A percentile compares a stretch with the other conserved stretches of the same genome.
These are phyloP conservation scores for Coriaria nepalensis DNA, from an alignment of 306 rosid species.

Conservation along the genomic window DNA sequence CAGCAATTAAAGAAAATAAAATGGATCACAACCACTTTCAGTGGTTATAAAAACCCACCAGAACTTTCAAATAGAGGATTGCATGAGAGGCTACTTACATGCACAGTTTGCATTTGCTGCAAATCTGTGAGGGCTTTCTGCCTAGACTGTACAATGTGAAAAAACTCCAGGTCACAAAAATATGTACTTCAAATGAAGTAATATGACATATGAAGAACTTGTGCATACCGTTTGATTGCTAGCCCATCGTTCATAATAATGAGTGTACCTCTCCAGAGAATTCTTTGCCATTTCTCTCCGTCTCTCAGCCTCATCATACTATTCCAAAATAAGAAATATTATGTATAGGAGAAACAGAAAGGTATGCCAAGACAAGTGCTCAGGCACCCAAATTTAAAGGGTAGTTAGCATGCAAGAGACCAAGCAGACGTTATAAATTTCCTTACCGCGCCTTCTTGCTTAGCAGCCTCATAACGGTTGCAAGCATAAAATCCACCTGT, in stretches of 20 bases:
- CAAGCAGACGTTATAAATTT: neutral
- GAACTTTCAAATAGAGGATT: neutral
- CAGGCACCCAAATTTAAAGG: neutral
- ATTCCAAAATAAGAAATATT: constrained; percentile 2
- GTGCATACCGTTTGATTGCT: constrained; percentile 20
- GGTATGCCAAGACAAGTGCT: neutral
- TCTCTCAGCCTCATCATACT: constrained; percentile 15
- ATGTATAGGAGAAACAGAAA: neutral
- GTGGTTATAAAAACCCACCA: no score
- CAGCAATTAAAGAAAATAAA: no score
- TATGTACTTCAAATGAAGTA: neutral
- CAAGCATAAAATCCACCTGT: constrained; percentile 42
- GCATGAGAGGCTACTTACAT: constrained; percentile 7
- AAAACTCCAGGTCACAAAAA: neutral
- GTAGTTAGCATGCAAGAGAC: neutral
- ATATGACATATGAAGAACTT: neutral
- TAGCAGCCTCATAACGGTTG: constrained; percentile 32
- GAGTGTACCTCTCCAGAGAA: constrained; percentile 20
- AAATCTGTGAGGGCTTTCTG: constrained; percentile 16
- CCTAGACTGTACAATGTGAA: constrained; percentile 14
- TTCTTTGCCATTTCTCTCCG: constrained; percentile 14
- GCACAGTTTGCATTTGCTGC: constrained; percentile 4
- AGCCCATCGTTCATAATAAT: constrained; percentile 29
- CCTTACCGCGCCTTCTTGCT: constrained; percentile 20
- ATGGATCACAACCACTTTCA: no score